A percentile compares a stretch with the other conserved stretches of the same genome.
phyloP scores from a whole-genome alignment of 2,329 filamentous ascomycete genomes.

The Epichloe uncinata region DNA sequence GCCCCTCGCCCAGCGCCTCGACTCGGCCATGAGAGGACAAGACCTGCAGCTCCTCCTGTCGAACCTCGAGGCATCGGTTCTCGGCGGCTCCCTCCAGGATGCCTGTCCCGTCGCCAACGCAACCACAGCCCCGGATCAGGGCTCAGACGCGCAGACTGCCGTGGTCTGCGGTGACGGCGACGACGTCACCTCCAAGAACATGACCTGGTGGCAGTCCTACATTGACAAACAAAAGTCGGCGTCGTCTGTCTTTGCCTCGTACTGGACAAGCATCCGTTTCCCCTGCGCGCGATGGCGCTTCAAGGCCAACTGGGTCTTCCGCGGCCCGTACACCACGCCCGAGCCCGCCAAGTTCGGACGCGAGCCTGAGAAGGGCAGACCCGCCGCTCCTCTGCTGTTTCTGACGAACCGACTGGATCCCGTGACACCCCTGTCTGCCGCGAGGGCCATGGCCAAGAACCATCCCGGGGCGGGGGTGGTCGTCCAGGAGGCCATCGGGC shows the following conservation, averaged over 20 bases:
- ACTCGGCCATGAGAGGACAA: constrained; percentile 11
- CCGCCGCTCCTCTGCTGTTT: constrained; percentile 30
- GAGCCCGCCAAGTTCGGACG: constrained; percentile 8
- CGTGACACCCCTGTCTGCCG: constrained; percentile 26
- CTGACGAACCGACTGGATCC: constrained; percentile 30
- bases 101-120: constrained; percentile 9
- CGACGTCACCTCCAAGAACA: constrained; percentile 9
- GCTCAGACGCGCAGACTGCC: constrained; percentile 12
- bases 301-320: constrained; percentile 27
- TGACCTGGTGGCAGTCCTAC: constrained; percentile 18
- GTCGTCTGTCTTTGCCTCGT: constrained; percentile 18
- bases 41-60: constrained; percentile 1
- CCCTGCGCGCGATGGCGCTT: constrained; percentile 26
- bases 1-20: constrained; percentile 6
- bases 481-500: constrained; percentile 12
- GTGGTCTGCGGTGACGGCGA: constrained; percentile 25
- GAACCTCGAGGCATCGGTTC: neutral
- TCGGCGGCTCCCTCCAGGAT: constrained; percentile 10
- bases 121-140: neutral
- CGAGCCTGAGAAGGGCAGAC: constrained; percentile 14
- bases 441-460: constrained; percentile 6
- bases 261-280: constrained; percentile 24
- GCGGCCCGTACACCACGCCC: constrained; percentile 20
- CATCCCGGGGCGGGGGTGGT: constrained; percentile 13
- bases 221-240: constrained; percentile 13